Evolutionary conservation across 768 basidiomycete genomes (phyloP).

Genomic region (Boletus sp.): DNA sequence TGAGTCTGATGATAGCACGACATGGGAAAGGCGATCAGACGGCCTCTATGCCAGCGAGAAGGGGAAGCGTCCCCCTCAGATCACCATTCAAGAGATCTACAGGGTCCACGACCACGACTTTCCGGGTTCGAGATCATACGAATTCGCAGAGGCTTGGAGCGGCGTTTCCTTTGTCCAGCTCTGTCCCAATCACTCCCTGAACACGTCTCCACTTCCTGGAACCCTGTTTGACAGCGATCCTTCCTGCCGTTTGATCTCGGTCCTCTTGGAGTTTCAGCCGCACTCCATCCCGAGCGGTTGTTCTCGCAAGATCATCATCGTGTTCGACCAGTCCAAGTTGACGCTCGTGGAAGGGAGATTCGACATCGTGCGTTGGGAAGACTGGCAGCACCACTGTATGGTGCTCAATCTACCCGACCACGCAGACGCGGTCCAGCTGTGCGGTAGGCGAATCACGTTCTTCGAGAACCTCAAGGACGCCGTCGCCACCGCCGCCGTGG

Average conservation of each 20-base stretch:
- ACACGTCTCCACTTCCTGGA: conserved; percentile 36
- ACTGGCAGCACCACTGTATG: conserved; percentile 46
- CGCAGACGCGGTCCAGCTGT: conserved; percentile 29
- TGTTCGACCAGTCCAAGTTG: conserved; percentile 55
- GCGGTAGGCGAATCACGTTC: conserved; percentile 32
- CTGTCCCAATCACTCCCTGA: conserved; percentile 46
- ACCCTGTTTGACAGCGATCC: conserved; percentile 61
- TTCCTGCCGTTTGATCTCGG: conserved; percentile 45
- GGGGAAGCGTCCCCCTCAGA: conserved; percentile 32
- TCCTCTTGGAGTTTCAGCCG: conserved; percentile 43
- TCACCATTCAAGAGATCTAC: conserved; percentile 24
- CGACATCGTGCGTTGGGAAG: conserved; percentile 50
- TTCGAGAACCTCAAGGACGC: conserved; percentile 29
- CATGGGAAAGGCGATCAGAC: conserved; percentile 31
- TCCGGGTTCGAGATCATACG: conserved; percentile 36
- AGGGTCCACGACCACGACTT: conserved; percentile 7
- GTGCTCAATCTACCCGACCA: conserved; percentile 33
- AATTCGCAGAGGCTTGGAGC: conserved; percentile 54
- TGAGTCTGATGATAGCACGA: conserved; percentile 29
- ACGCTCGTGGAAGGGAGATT: conserved; percentile 42
- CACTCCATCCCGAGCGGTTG: conserved; percentile 33
- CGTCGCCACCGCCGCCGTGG: not conserved
- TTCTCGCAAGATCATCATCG: conserved; percentile 45
- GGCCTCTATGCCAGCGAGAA: conserved; percentile 32
- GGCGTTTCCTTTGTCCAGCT: conserved; percentile 45